Evolutionary conservation across 352 stramenopile species (phyloP).

Genomic region (Phytopythium boreale): DNA sequence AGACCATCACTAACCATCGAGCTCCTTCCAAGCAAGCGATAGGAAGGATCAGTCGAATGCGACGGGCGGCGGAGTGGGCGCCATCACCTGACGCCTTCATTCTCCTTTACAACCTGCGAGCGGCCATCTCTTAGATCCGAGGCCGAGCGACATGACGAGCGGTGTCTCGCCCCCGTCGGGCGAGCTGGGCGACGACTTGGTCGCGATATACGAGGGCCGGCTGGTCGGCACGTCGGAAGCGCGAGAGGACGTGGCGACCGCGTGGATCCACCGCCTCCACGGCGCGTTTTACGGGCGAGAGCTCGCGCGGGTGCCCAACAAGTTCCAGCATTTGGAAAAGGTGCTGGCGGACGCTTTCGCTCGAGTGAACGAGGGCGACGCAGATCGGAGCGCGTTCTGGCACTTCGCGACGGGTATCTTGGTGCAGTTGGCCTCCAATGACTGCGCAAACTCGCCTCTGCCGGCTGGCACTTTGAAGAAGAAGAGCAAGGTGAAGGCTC

Average conservation of each 20-base stretch:
- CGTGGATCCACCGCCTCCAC: constrained; percentile 28
- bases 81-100: background rate
- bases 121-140: no score
- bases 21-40: background rate
- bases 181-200: background rate
- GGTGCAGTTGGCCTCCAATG: constrained; percentile 24
- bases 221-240: background rate
- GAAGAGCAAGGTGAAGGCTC: constrained; percentile 31
- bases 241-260: background rate
- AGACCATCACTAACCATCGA: background rate
- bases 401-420: constrained; percentile 36
- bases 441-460: background rate
- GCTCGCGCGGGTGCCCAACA: constrained; percentile 29
- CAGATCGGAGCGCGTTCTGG: constrained; percentile 23
- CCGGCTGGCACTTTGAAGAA: constrained; percentile 6
- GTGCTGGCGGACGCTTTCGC: constrained; percentile 25
- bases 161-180: background rate
- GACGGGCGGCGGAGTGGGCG: background rate
- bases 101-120: background rate
- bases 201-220: background rate
- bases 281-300: constrained; percentile 23
- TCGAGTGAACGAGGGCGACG: constrained; percentile 1
- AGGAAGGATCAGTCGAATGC: background rate
- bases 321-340: constrained; percentile 48
- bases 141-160: constrained; percentile 5